Base-by-base conservation (phyloP, 176 grass and related monocot genomes). In the Leersia perrieri region DNA sequence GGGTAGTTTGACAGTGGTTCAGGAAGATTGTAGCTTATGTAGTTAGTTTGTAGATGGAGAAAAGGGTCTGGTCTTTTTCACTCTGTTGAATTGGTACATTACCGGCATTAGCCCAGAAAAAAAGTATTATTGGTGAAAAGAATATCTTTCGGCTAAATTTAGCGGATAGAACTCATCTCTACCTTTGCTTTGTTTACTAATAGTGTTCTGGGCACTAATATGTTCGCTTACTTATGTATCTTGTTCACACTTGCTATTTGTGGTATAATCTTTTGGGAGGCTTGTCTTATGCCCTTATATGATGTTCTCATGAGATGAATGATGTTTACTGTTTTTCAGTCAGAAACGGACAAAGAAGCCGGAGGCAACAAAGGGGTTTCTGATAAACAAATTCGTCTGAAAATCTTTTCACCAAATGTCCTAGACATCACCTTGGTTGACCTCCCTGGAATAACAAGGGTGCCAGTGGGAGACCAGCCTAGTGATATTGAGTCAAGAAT, bases 341-440 rank as follows among this genome's bases (percentile, higher is more conserved):
- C 78, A 62, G 92, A 95, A 93, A 98, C 95, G 23, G 90, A 98
- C 34, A 95, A 86, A 74, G 95, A 98, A 88, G 82, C 90, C 79
- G 92, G 84, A 87, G 83, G 73, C 49, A 94, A 98, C 80, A 92
- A 93, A 81, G 87, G 91, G 30, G 89, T 98, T 45, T 98, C 92
- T 7, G 88, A 95, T 60, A 95, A 98, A 60, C 92, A 94, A 74
- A 98, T 98, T 77, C 95, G 85, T 71, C 44, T 98, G 25, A 98
- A 94, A 81, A 93, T 98, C 26, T 94, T 92, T 66, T 98, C 95
- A 44, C 88, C 92, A 73, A 91, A 91, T 91, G 92, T 98, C 41
- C 73, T 92, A n/a, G 88, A 98, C 78, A 98, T 98, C 53, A 95
- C 95, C 44, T 89, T 98, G 70, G 92, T 98, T 83, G 95, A 98